These are phyloP conservation scores for Tylopilus rubrobrunneus DNA, from an alignment of 768 basidiomycete species.

Conservation along the genomic window DNA sequence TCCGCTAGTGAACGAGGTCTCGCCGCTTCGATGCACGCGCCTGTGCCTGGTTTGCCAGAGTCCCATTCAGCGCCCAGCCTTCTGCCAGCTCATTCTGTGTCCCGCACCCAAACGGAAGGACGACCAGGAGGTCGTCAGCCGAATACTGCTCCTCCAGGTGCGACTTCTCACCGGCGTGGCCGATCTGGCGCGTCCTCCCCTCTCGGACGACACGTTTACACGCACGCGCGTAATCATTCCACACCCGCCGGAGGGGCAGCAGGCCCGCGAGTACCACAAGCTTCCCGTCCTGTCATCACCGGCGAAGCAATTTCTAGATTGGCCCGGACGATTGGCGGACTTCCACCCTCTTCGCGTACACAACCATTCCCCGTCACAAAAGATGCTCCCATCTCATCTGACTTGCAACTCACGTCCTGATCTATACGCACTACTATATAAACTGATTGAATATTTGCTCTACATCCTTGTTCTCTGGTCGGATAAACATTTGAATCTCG, in stretches of 20 bases:
- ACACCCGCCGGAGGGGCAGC: slow-evolving; percentile 41
- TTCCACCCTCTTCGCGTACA: slow-evolving; percentile 23
- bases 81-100: slow-evolving; percentile 31
- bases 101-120: slow-evolving; percentile 48
- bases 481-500: slow-evolving; percentile 7
- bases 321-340: slow-evolving; percentile 55
- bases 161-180: slow-evolving; percentile 28
- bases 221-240: slow-evolving; percentile 59
- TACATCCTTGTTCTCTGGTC: slow-evolving; percentile 13
- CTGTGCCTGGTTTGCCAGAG: slow-evolving; percentile 36
- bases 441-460: not conserved
- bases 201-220: slow-evolving; percentile 33
- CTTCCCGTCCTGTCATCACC: slow-evolving; percentile 65
- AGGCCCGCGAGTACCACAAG: slow-evolving; percentile 40
- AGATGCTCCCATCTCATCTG: slow-evolving; percentile 24
- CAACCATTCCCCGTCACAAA: slow-evolving; percentile 25
- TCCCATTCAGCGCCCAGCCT: slow-evolving; percentile 34
- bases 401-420: slow-evolving; percentile 6
- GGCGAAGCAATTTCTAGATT: slow-evolving; percentile 66
- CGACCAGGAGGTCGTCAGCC: slow-evolving; percentile 34
- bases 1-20: slow-evolving; percentile 36
- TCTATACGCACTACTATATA: slow-evolving; percentile 4
- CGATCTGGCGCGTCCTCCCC: slow-evolving; percentile 46
- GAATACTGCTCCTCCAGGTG: not conserved
- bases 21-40: slow-evolving; percentile 56